Evolutionary conservation across 2,329 filamentous ascomycete genomes (phyloP).

Genomic region (Septoria petroselini): DNA sequence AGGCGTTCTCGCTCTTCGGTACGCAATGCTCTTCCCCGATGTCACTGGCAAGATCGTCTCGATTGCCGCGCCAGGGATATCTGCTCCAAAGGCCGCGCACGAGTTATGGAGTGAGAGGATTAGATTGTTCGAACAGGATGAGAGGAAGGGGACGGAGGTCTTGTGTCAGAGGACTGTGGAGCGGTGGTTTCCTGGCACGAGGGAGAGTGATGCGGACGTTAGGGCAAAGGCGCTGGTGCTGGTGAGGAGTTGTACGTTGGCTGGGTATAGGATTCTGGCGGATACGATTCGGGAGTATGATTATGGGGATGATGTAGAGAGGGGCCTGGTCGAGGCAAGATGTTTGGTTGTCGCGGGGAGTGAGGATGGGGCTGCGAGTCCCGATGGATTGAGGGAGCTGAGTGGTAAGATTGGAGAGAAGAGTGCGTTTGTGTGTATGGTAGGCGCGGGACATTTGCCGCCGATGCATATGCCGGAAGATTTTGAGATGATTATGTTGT

Average conservation of each 20-base stretch:
- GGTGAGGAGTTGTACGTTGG: conserved; percentile 26
- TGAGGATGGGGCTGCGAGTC: conserved; percentile 27
- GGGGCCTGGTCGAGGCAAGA: conserved; percentile 15
- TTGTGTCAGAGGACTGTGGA: conserved; percentile 28
- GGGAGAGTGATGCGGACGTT: conserved; percentile 20
- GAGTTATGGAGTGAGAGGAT: conserved; percentile 30
- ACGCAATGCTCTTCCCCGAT: conserved; percentile 30
- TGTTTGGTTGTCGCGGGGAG: conserved; percentile 28
- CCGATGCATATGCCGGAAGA: conserved; percentile 31
- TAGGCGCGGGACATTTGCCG: conserved; percentile 32
- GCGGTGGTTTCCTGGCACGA: conserved; percentile 30
- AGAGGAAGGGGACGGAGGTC: conserved; percentile 13
- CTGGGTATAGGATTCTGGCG: conserved; percentile 30
- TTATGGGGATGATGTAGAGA: conserved; percentile 23
- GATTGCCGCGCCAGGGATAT: conserved; percentile 31
- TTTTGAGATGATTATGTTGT: conserved; percentile 29
- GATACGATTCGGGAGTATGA: conserved; percentile 33
- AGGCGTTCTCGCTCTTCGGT: conserved; percentile 31
- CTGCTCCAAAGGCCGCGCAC: conserved; percentile 20
- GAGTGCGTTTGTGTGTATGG: conserved; percentile 27
- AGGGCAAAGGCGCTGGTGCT: conserved; percentile 24
- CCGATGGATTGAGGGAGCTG: conserved; percentile 26
- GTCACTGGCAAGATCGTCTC: conserved; percentile 28
- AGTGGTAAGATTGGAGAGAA: conserved; percentile 21
- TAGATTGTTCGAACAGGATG: conserved; percentile 26